Evolutionary conservation across 495 filamentous ascomycete species (phyloP).

Genomic region (Geoglossum glabrum): DNA sequence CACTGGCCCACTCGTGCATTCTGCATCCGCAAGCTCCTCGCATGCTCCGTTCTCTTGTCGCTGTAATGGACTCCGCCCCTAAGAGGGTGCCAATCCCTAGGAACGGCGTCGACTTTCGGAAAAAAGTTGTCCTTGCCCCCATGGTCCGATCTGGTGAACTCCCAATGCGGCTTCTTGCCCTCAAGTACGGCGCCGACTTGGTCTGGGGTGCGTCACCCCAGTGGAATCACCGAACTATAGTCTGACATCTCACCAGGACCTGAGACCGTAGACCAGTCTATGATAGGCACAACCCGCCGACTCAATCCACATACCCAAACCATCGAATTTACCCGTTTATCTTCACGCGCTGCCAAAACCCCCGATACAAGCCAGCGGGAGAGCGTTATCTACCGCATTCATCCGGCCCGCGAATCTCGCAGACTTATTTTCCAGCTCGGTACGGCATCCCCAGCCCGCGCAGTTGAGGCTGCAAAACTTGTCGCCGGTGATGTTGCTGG

Average conservation of each 20-base stretch:
- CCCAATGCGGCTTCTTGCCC: conserved; percentile 64
- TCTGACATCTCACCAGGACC: conserved; percentile 34
- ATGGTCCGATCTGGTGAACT: conserved; percentile 96
- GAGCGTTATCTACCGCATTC: conserved; percentile 63
- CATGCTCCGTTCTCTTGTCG: conserved; percentile 2
- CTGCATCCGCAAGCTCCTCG: background rate
- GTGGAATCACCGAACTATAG: background rate
- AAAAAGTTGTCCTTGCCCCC: conserved; percentile 82
- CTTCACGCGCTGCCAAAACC: conserved; percentile 39
- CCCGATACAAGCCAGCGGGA: conserved; percentile 28
- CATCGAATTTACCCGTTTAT: conserved; percentile 62
- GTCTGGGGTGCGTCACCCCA: conserved; percentile 52
- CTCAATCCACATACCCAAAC: conserved; percentile 51
- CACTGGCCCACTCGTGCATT: too few relatives aligned
- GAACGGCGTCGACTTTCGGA: conserved; percentile 80
- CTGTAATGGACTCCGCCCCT: conserved; percentile 33
- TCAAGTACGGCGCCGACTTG: conserved; percentile 89
- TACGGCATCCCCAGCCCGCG: conserved; percentile 56
- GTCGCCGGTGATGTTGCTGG: conserved; percentile 75
- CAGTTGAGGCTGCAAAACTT: conserved; percentile 63
- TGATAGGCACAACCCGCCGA: conserved; percentile 66
- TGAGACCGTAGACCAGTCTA: conserved; percentile 75
- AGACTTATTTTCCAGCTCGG: conserved; percentile 81
- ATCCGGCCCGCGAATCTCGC: conserved; percentile 49
- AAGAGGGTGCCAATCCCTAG: conserved; percentile 64